Base-by-base conservation (phyloP, 352 stramenopile genomes). In the Pythium myriotylum region DNA sequence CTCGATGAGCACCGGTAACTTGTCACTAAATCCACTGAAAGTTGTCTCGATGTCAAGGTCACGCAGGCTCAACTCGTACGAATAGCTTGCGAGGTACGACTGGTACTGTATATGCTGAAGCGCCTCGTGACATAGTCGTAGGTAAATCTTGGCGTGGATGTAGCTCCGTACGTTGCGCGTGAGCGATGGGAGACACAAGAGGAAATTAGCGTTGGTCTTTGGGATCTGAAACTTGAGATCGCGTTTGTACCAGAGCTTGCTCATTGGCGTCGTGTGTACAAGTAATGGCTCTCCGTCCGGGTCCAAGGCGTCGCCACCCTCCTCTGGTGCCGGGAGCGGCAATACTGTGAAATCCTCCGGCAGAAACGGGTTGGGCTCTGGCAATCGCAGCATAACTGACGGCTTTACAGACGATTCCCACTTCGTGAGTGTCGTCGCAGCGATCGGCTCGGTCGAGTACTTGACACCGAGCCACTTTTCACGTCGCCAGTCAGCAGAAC, bases 231-330 rank as follows among this genome's bases (percentile, higher is more conserved):
- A 95, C 22, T 53, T 75, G 20, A 56, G 40, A 39, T 92, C 84
- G 6, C 72, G 83, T 23, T 91, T 88, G 74, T 83, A 94, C 81
- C 86, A 94, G 24, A 94, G 71, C 58, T 89, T 81, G 51, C 70
- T 84, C 54, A 70, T 68, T 35, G 40, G 6, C 10, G 67, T 65
- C 33, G 45, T 39, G 33, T 65, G 50, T 2, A 69, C 67, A 3
- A 89, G 59, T 23, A 75, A 39, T 0, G 79, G 77, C 42, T 72
- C 69, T 29, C 51, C 52, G 26, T 74, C 49, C 7, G 67, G 60
- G 29, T 61, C 55, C 19, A 68, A 20, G 14, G 32, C 32, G 4
- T 61, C 46, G 33, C 19, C 45, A 3, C n/a, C 37, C 3, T 16
- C 8, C 3, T n/a, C 57, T 7, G 37, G 51, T 26, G 1, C 54